Base-by-base conservation (phyloP, 208 protist species). In the Leishmania amazonensis region DNA sequence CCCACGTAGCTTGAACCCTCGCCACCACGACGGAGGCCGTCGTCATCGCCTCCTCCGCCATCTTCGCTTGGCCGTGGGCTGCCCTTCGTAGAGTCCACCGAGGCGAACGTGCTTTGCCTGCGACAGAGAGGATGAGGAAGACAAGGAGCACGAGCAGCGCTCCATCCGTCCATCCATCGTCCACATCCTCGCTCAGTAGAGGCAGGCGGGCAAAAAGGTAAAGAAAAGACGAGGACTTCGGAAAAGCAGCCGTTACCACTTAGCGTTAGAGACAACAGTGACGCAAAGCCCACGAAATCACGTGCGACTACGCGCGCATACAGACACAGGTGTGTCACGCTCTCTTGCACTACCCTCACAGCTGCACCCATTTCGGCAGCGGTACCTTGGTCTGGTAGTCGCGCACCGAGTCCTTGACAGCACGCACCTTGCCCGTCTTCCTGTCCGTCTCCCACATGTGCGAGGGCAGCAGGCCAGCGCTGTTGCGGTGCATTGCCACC, bases 371-470 rank as follows among this genome's bases (percentile, higher is more conserved):
- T 73, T 89, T 96, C 3, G 95, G 95, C 54, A 96, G 53, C 17
- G 91, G 91, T 5, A 89, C 91, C 80, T 89, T 94, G n/a, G 95
- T 97, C 79, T 96, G 91, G 81, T 97, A 97, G 83, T 96, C 95
- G 40, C 95, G 91, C 78, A 97, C 95, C 38, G 95, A 96, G 83
- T 98, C 95, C 92, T 96, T 98, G 72, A 98, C 92, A 15, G 78
- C 89, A 82, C 93, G 94, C 68, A 98, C 94, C 87, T 96, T 96
- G 47, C 95, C 95, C 2, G 95, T 96, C 90, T 98, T 98, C 89
- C 97, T 98, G 84, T 98, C 95, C 19, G 90, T 95, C 81, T 97
- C 94, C 93, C 94, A 98, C 79, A 96, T 53, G 78, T 98, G 93
- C 54, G 94, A 78, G 7, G 95, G 95, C 65, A 98, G 89, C 73